Evolutionary conservation across 805 yeast species (phyloP).

Genomic region (Babjeviella inositovora): DNA sequence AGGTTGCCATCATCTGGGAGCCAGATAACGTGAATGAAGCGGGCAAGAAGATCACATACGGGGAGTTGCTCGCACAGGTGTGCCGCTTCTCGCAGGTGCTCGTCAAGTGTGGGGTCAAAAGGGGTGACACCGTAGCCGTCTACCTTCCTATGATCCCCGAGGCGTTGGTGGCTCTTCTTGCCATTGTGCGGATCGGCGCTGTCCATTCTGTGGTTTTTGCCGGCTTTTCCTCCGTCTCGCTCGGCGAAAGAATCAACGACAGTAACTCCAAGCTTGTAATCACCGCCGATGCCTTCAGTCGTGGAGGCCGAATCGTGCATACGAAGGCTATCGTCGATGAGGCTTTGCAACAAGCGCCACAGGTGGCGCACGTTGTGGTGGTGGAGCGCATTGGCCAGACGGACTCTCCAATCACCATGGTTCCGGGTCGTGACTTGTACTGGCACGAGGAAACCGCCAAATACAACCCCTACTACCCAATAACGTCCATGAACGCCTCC

Average conservation of each 20-base stretch:
- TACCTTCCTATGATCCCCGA: conserved; percentile 32
- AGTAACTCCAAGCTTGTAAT: conserved; percentile 22
- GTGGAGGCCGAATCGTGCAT: conserved; percentile 30
- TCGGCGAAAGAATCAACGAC: conserved; percentile 23
- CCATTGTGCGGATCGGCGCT: conserved; percentile 29
- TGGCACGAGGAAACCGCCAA: conserved; percentile 28
- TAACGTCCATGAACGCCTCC: conserved; percentile 23
- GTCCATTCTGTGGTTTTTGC: conserved; percentile 29
- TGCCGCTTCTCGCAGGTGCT: conserved; percentile 21
- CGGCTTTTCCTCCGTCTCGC: conserved; percentile 25
- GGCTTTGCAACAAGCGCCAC: conserved; percentile 23
- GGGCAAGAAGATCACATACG: conserved; percentile 22
- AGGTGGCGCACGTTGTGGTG: conserved; percentile 24
- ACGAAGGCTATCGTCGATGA: conserved; percentile 29
- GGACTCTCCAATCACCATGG: conserved; percentile 22
- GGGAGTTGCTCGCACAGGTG: conserved; percentile 22
- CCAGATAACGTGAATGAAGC: conserved; percentile 22
- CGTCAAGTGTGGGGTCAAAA: conserved; percentile 22
- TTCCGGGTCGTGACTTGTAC: conserved; percentile 22
- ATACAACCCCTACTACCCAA: conserved; percentile 24
- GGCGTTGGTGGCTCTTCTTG: conserved; percentile 24
- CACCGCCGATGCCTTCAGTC: conserved; percentile 27
- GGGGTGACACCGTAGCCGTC: conserved; percentile 33
- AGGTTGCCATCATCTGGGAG: conserved; percentile 26
- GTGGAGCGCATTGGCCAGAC: conserved; percentile 23